Evolutionary conservation across 495 filamentous ascomycete genomes (phyloP), one percentile per base, ranked within the genome.

Genomic region (Haplographium delicatum): DNA sequence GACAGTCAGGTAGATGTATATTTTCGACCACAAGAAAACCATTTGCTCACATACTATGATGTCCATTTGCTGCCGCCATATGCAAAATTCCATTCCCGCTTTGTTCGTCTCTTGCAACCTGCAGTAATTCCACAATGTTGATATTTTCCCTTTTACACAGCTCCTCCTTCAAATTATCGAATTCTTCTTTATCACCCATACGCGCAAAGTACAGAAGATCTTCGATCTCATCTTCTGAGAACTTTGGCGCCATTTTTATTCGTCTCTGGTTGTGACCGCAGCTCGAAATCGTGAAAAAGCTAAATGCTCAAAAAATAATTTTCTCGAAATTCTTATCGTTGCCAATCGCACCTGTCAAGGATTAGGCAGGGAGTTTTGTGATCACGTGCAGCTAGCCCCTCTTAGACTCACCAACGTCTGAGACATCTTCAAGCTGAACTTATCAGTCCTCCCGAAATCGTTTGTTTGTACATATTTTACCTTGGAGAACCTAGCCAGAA

Each of bases 11-110:
- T n/a, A n/a, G n/a, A n/a, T n/a, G n/a, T n/a, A n/a, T n/a, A n/a
- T n/a, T n/a, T n/a, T n/a, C n/a, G n/a, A n/a, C n/a, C n/a, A n/a
- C n/a, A n/a, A n/a, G n/a, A n/a, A n/a, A n/a, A n/a, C n/a, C n/a
- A n/a, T n/a, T 6, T 22, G 18, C 2, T 18, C 45, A 6, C 3
- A 11, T 76, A 93, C 89, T 86, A 38, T 72, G 48, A 60, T 93
- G 86, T 25, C 91, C 91, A 69, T 97, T 97, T 8, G 86, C 91
- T 28, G 86, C 80, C 1, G 89, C 88, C 77, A 89, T 95, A 69
- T 97, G 91, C 60, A 96, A 68, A 15, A 85, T 73, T 26, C 73
- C 71, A 56, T 88, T 94, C 20, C 83, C 82, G 47, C 80, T 84
- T 24, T 80, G 72, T 20, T 81, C 73, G 56, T 95, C 89, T 48